phyloP scores from a whole-genome alignment of 176 grass and related monocot species.

The Hsuehochloa calcarea region DNA sequence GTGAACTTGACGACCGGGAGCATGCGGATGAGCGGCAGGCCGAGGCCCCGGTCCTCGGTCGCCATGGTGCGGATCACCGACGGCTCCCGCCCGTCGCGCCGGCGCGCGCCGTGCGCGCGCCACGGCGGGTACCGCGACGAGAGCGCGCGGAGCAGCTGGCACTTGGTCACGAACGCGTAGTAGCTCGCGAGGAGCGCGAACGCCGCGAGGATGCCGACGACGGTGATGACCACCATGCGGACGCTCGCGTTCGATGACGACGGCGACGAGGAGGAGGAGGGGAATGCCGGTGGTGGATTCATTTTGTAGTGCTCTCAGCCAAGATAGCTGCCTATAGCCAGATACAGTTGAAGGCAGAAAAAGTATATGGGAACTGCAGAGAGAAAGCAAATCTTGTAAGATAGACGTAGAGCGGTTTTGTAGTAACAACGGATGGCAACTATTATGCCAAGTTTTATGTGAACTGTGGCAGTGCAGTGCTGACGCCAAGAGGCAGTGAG shows the following conservation, averaged over 20 bases:
- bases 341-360: constrained; percentile 27
- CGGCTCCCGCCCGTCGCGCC: neutral
- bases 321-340: neutral
- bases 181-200: constrained; percentile 73
- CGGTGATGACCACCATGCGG: constrained; percentile 74
- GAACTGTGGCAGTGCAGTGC: neutral
- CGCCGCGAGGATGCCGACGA: constrained; percentile 74
- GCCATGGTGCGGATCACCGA: neutral
- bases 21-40: constrained; percentile 58
- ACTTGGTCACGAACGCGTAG: constrained; percentile 83
- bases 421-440: neutral
- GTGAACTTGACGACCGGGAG: constrained; percentile 63
- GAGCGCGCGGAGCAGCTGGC: constrained; percentile 47
- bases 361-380: neutral
- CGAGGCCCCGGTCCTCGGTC: constrained; percentile 37
- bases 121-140: constrained; percentile 18
- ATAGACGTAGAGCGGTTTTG: constrained; percentile 40
- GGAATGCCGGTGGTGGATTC: constrained; percentile 29
- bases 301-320: constrained; percentile 24
- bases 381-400: constrained; percentile 21
- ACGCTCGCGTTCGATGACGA: constrained; percentile 47
- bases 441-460: neutral
- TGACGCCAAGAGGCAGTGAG: neutral
- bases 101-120: neutral
- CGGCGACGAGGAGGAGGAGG: constrained; percentile 7